Evolutionary conservation across 352 stramenopile genomes (phyloP).

Genomic region (Phytophthora sp.): DNA sequence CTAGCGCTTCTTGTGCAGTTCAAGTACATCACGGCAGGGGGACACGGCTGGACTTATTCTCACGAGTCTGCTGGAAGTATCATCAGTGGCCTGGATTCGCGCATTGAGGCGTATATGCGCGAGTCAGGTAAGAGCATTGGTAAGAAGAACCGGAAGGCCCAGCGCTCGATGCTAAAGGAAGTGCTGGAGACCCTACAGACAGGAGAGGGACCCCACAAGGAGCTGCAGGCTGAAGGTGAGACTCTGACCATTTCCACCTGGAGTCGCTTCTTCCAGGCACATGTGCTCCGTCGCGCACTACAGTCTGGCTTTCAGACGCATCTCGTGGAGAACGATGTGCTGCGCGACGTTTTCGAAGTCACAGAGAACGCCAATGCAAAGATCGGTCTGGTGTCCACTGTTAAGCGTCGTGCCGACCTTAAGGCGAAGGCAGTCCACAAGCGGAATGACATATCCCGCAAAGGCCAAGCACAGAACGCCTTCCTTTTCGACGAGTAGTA

Average conservation of each 20-base stretch:
- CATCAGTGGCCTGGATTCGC: conserved; percentile 55
- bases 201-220: conserved; percentile 60
- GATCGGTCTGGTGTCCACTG: conserved; percentile 52
- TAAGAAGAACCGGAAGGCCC: conserved; percentile 74
- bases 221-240: conserved; percentile 61
- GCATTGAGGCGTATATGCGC: conserved; percentile 66
- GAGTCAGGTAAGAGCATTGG: conserved; percentile 72
- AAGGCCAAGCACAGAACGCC: conserved; percentile 62
- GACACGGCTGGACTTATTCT: conserved; percentile 51
- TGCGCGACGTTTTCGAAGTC: conserved; percentile 71
- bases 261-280: conserved; percentile 68
- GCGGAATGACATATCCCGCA: conserved; percentile 61
- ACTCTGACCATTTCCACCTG: conserved; percentile 61
- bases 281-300: conserved; percentile 61
- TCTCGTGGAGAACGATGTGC: conserved; percentile 58
- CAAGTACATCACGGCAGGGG: conserved; percentile 54
- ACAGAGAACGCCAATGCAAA: conserved; percentile 55
- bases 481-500: conserved; percentile 68
- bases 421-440: conserved; percentile 61
- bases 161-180: conserved; percentile 73
- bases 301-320: conserved; percentile 69
- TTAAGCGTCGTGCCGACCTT: conserved; percentile 51
- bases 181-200: conserved; percentile 67
- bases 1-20: conserved; percentile 67
- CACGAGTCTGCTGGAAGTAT: conserved; percentile 46